Conservation (phyloP, 2,329 filamentous ascomycete species). For the Diaporthe ilicicola region DNA sequence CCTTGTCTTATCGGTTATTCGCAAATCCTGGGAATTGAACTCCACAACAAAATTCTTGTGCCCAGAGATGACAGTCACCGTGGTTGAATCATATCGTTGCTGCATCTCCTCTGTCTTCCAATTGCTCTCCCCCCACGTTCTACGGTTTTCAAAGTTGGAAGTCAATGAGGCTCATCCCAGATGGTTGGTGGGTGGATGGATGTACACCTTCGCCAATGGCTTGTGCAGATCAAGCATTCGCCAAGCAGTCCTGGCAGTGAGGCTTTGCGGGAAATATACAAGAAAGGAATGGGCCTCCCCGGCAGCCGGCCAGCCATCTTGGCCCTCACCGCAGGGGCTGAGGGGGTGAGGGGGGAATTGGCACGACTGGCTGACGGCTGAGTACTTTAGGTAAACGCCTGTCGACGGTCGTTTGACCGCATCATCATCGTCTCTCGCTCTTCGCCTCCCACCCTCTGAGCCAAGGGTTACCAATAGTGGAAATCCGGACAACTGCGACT, state of each 20-base stretch:
- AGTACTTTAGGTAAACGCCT: too few relatives aligned
- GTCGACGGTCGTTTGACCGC: too few relatives aligned
- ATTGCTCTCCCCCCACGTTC: neutral
- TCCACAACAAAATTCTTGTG: too few relatives aligned
- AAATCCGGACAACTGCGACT: neutral
- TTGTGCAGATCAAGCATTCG: conserved; percentile 15
- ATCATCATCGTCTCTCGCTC: neutral
- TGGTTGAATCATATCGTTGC: too few relatives aligned
- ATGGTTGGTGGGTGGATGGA: neutral
- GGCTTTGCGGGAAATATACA: neutral
- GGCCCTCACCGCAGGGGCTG: neutral
- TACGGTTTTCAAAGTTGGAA: too few relatives aligned
- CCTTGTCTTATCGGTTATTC: too few relatives aligned
- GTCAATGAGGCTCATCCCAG: neutral
- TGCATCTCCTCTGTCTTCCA: too few relatives aligned
- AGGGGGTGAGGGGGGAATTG: too few relatives aligned
- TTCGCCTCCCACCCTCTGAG: neutral
- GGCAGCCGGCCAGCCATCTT: neutral
- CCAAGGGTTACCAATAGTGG: neutral
- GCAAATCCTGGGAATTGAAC: too few relatives aligned
- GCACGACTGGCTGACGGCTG: too few relatives aligned
- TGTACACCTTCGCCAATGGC: neutral
- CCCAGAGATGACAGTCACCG: too few relatives aligned
- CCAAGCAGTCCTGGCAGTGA: conserved; percentile 11
- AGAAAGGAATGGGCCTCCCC: neutral